Evolutionary conservation across 805 yeast species (phyloP), one percentile per base, ranked within the genome.

Genomic region (Lachancea waltii): DNA sequence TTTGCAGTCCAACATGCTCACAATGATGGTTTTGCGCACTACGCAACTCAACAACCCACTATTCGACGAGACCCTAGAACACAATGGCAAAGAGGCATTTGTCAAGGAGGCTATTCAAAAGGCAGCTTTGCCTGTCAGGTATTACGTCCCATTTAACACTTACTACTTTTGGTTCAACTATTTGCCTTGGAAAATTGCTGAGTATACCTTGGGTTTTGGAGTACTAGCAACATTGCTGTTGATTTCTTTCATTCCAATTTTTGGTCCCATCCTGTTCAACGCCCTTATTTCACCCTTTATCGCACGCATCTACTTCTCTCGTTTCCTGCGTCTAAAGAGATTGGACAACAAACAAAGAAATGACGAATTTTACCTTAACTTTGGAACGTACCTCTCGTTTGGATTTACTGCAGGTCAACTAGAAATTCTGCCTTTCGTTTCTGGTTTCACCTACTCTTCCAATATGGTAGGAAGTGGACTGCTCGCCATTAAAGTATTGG

Each of bases 1-100:
- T 19, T 32, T 59, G 26, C 64, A 59, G 9, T 48, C 55, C n/a
- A 59, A 58, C 34, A 36, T 50, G 30, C 44, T 59, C 4, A 48
- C 58, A 3, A 51, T 59, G 60, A 42, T 57, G 54, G 54, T 53
- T 33, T 47, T 59, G 54, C 47, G 64, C 36, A 33, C 53, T 19
- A 42, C 53, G 7, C 60, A 55, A 40, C 39, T 48, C n/a, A 44
- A 51, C 23, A 49, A 47, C 21, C 24, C 38, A 5, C 19, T 54
- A 14, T 49, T 50, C 5, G 34, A 33, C 7, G 35, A 33, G n/a
- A 42, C 50, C 18, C 19, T 54, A 18, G 33, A 22, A n/a, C 29
- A 36, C 23, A 41, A 47, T 16, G 46, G 44, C 15, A 30, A 42
- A 16, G 43, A 40, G 8, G 36, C 36, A 13, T 38, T 37, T 22